Base-by-base conservation (phyloP, 352 stramenopile genomes). In the Globisporangium abappressorium region DNA sequence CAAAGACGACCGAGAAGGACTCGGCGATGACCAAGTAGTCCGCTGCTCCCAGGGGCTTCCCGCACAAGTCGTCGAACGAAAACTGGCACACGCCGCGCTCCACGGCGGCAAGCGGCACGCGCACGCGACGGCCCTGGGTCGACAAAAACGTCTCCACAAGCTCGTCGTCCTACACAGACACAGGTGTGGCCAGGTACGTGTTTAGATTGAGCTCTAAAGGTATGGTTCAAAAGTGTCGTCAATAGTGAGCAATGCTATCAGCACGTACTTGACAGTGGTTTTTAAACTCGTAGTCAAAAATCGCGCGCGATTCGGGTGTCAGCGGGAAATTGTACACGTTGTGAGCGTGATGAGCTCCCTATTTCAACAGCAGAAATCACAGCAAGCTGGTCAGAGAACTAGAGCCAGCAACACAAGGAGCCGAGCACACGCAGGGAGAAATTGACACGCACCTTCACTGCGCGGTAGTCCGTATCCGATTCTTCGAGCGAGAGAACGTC, bases 11-110 rank as follows among this genome's bases (percentile, higher is more conserved):
- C 0, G 82, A 75, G 62, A 94, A 95, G 7, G 80, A 75, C 46
- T 93, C 81, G 7, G 92, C 95, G 69, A 99, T 95, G 2, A 87
- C 91, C 46, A 97, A 69, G 79, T 98, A 99, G 78, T 99, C 97
- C 22, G 92, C 89, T 2, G 95, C 92, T 26, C 95, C 95, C 0
- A 98, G 71, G 5, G 98, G 94, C 22, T 87, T 88, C 54, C 94
- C 86, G 70, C 98, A 99, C 54, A 99, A 68, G 62, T 99, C 97
- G 28, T 90, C 68, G 79, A 99, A 99, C 7, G 91, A 93, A 78
- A 99, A 99, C 62, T 90, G 78, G 61, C 89, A 95, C 3, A 84
- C 84, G 8, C 83, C 74, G 7, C 75, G 71, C 20, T 74, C 68
- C 9, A 84, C 49, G 1, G 84, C 85, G 26, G 84, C 87, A 57